Evolutionary conservation across 164 flowering plant genomes (phyloP).

Genomic region (Warburgia ugandensis): DNA sequence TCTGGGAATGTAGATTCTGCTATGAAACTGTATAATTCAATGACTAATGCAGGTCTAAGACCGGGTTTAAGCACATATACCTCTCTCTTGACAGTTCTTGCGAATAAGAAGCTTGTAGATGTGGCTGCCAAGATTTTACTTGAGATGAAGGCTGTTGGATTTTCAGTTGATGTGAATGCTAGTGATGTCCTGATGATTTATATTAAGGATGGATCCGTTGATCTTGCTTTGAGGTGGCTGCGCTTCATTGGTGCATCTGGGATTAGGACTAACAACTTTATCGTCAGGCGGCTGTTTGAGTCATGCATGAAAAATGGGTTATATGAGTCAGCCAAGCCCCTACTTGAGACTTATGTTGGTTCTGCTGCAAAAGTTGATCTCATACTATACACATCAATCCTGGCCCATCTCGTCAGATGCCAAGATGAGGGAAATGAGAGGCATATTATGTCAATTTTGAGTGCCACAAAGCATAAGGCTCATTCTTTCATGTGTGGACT

Average conservation of each 20-base stretch:
- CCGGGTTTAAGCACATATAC: slow-evolving; percentile 85
- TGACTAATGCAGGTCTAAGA: slow-evolving; percentile 86
- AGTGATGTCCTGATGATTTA: slow-evolving; percentile 94
- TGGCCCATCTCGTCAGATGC: slow-evolving; percentile 89
- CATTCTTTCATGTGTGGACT: slow-evolving; percentile 93
- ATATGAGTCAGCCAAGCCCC: slow-evolving; percentile 90
- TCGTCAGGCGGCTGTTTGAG: slow-evolving; percentile 85
- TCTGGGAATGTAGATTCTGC: slow-evolving; percentile 87
- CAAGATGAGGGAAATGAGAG: slow-evolving; percentile 85
- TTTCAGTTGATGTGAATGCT: slow-evolving; percentile 83
- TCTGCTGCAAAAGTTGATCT: slow-evolving; percentile 90
- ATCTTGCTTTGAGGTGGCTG: slow-evolving; percentile 90
- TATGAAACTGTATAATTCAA: slow-evolving; percentile 88
- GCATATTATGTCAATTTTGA: slow-evolving; percentile 80
- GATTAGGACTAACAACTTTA: slow-evolving; percentile 82
- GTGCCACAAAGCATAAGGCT: slow-evolving; percentile 82
- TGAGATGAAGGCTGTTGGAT: slow-evolving; percentile 94
- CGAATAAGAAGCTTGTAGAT: slow-evolving; percentile 90
- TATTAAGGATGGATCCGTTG: slow-evolving; percentile 86
- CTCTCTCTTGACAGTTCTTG: slow-evolving; percentile 68
- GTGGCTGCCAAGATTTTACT: slow-evolving; percentile 92
- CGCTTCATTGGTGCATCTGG: slow-evolving; percentile 96
- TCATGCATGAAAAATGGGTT: slow-evolving; percentile 89
- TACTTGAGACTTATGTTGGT: slow-evolving; percentile 73
- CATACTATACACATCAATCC: slow-evolving; percentile 82